Evolutionary conservation across 202 grass and related monocot species (phyloP).

Genomic region (Setaria viridis): DNA sequence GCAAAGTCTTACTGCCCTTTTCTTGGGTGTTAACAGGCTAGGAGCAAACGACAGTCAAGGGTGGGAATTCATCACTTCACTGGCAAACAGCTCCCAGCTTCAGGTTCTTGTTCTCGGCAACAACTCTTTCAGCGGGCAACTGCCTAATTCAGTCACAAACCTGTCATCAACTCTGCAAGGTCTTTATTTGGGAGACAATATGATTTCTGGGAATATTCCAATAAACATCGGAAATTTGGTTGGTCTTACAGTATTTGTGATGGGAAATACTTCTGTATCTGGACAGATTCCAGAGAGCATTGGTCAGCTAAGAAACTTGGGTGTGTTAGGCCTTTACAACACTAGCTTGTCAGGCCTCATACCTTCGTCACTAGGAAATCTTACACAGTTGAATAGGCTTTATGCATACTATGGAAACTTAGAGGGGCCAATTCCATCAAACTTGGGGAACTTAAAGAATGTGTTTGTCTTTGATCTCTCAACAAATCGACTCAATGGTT

Average conservation of each 20-base stretch:
- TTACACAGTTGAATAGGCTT: conserved; percentile 35
- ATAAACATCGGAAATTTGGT: conserved; percentile 19
- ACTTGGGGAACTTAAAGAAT: conserved; percentile 35
- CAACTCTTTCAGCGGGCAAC: conserved; percentile 30
- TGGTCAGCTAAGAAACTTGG: conserved; percentile 36
- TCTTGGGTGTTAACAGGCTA: background rate
- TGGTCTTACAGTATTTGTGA: background rate
- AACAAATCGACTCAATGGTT: conserved; percentile 33
- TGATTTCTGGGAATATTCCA: conserved; percentile 40
- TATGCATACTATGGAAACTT: background rate
- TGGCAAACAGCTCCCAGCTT: conserved; percentile 31
- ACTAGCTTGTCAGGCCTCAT: conserved; percentile 44
- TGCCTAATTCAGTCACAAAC: conserved; percentile 8
- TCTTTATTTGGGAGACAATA: conserved; percentile 39
- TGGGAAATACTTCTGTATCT: background rate
- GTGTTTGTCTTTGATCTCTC: conserved; percentile 36
- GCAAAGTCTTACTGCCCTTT: background rate
- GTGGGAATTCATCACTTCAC: conserved; percentile 34
- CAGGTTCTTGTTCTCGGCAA: background rate
- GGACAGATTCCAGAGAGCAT: conserved; percentile 39
- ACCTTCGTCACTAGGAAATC: conserved; percentile 42
- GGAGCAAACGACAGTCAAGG: background rate
- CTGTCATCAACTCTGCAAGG: conserved; percentile 15
- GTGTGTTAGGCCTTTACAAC: background rate
- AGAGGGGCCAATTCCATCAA: conserved; percentile 48